These are phyloP conservation scores for Kazachstania bromeliacearum DNA, from an alignment of 805 yeast genomes.

Conservation along the genomic window DNA sequence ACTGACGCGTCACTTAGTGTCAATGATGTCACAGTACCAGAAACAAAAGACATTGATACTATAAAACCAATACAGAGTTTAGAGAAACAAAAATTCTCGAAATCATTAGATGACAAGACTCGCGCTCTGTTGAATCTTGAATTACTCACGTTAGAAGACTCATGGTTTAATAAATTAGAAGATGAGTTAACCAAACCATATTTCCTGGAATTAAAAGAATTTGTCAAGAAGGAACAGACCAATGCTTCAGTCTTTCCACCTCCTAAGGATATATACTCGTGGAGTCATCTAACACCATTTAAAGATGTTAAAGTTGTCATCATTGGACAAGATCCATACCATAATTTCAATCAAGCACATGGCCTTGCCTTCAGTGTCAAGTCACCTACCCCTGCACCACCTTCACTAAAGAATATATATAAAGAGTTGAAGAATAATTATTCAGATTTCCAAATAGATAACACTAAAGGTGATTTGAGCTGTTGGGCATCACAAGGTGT, in stretches of 20 bases:
- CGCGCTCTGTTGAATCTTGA: constrained; percentile 34
- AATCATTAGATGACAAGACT: constrained; percentile 1
- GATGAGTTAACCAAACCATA: constrained; percentile 76
- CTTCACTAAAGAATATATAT: constrained; percentile 78
- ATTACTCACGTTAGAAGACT: constrained; percentile 54
- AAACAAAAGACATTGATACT: background rate
- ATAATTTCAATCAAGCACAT: constrained; percentile 86
- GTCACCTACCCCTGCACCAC: constrained; percentile 80
- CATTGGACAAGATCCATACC: constrained; percentile 96
- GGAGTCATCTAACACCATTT: constrained; percentile 82
- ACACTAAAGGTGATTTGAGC: constrained; percentile 49
- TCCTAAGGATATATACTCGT: constrained; percentile 65
- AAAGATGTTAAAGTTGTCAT: constrained; percentile 64
- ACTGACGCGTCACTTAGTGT: background rate
- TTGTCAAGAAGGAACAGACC: constrained; percentile 41
- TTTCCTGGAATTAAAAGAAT: constrained; percentile 62
- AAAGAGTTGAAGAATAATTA: constrained; percentile 67
- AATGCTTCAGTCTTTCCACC: constrained; percentile 68
- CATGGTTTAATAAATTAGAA: constrained; percentile 69
- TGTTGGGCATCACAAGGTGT: constrained; percentile 88
- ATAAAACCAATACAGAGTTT: background rate
- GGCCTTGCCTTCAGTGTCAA: constrained; percentile 90
- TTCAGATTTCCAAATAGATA: constrained; percentile 52
- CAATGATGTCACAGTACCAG: background rate
- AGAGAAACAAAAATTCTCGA: background rate